Base-by-base conservation (phyloP, 2,329 filamentous ascomycete genomes). In the Neurospora sp. region DNA sequence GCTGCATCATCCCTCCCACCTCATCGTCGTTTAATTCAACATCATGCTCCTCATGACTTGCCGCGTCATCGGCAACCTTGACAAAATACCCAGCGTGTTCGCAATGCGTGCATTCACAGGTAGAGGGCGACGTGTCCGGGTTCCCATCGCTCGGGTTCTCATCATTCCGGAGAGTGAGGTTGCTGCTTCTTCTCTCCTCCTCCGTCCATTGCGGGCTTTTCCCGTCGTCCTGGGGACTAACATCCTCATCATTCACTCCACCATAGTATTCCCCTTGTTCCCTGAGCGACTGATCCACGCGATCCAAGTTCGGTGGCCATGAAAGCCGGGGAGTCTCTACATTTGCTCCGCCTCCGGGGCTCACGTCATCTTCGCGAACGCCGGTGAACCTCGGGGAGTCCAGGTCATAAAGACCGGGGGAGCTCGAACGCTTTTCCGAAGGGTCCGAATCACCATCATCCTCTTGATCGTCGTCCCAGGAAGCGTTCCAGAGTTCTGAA, bases 401-500 rank as follows among this genome's bases (percentile, higher is more conserved):
- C 52, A 62, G 4, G 17, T 62, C 52, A 15, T 62, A 62, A 3
- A 33, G 52, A 4, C 52, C 52, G 1, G 52, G 52, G 4, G 52
- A 33, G 15, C 12, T 33, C 15, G 52, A 8, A 0, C 5, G 52
- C 52, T 15, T 62, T 28, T 33, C 52, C 6, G 12, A 62, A 12
- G 23, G 3, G 10, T 6, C 6, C 2, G 19, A 23, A 62, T 33
- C 15, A 17, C n/a, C 46, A 19, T 57, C 52, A 17, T 62, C 23
- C 23, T 33, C 52, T 62, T 28, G 12, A 33, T 62, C 6, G 2
- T 52, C 8, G 1, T 62, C 23, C 52, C 52, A 62, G 6, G 52
- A 33, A 62, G 52, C 52, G 23, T 62, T 62, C 52, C 52, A 62
- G 2, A 69, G n/a, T 39, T 70, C 67, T 11, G 69, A 70, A 52